A percentile compares a stretch with the other conserved stretches of the same genome.
Evolutionary conservation across 768 basidiomycete species (phyloP).

Genomic region (Tylopilus felleus): DNA sequence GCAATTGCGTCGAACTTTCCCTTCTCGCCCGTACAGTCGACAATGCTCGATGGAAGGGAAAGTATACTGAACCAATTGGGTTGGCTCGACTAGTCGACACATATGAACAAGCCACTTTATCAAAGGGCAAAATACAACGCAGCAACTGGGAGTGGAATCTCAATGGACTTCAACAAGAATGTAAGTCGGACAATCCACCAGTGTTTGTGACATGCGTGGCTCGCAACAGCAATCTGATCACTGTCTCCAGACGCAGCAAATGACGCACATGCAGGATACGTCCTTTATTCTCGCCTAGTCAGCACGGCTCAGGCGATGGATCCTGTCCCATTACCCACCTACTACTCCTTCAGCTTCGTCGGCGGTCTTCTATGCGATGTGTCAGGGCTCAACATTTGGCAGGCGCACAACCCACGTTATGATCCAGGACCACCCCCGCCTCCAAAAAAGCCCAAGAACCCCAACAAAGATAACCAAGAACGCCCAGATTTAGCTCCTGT

Average conservation of each 20-base stretch:
- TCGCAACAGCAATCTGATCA: slow-evolving; percentile 8
- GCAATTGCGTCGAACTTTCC: slow-evolving; percentile 64
- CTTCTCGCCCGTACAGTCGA: slow-evolving; percentile 70
- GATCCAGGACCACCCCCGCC: slow-evolving; percentile 69
- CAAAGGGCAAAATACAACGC: slow-evolving; percentile 57
- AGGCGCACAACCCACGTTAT: slow-evolving; percentile 59
- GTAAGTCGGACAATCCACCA: slow-evolving; percentile 38
- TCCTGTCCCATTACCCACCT: slow-evolving; percentile 33
- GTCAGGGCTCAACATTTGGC: slow-evolving; percentile 41
- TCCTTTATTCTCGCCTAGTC: slow-evolving; percentile 46
- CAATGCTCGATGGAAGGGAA: slow-evolving; percentile 69
- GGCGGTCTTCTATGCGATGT: slow-evolving; percentile 45
- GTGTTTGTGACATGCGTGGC: background rate
- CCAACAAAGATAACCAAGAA: slow-evolving; percentile 4
- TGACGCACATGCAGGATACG: slow-evolving; percentile 65
- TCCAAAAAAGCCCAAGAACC: slow-evolving; percentile 32
- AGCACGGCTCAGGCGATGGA: slow-evolving; percentile 40
- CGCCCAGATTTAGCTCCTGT: background rate
- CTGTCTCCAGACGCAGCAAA: slow-evolving; percentile 58
- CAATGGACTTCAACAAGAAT: slow-evolving; percentile 48
- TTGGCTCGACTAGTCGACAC: slow-evolving; percentile 61
- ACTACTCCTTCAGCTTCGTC: slow-evolving; percentile 57
- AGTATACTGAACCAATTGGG: slow-evolving; percentile 56
- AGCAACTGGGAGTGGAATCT: slow-evolving; percentile 70
- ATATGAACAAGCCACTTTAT: slow-evolving; percentile 51